Evolutionary conservation across 2,329 filamentous ascomycete genomes (phyloP).

Genomic region (Metarhizium robertsii): DNA sequence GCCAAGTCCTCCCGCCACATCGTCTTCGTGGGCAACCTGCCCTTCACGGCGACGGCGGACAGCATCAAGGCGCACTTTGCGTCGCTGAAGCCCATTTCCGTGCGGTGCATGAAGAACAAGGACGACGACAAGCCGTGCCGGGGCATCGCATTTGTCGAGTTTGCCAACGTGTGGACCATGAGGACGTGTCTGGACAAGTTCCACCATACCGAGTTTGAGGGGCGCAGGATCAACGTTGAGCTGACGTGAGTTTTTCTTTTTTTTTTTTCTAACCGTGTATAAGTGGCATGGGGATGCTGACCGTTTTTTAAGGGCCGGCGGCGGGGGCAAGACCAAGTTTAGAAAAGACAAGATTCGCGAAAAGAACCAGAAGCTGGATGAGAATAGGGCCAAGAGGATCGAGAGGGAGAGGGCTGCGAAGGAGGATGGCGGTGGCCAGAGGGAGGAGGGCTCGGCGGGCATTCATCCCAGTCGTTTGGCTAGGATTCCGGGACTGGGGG

Average conservation of each 20-base stretch:
- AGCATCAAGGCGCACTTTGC: constrained; percentile 68
- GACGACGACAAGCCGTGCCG: constrained; percentile 52
- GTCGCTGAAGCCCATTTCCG: constrained; percentile 42
- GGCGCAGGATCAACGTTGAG: constrained; percentile 81
- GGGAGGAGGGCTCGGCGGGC: constrained; percentile 21
- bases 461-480: constrained; percentile 45
- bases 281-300: neutral
- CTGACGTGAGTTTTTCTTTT: constrained; percentile 55
- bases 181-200: constrained; percentile 85
- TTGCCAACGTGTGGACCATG: constrained; percentile 78
- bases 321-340: constrained; percentile 66
- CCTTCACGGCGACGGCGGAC: constrained; percentile 66
- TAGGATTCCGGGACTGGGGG: constrained; percentile 8
- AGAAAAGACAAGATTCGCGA: constrained; percentile 68
- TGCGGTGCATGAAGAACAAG: constrained; percentile 63
- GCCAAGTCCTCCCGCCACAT: constrained; percentile 19
- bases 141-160: constrained; percentile 84
- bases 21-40: constrained; percentile 62
- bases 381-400: constrained; percentile 43
- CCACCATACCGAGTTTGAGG: constrained; percentile 71
- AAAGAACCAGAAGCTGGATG: constrained; percentile 81
- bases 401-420: constrained; percentile 35
- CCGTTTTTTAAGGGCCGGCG: constrained; percentile 56
- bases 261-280: neutral
- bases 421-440: constrained; percentile 14